Conservation (phyloP, 805 yeast genomes). For the Candida sonorensis region DNA sequence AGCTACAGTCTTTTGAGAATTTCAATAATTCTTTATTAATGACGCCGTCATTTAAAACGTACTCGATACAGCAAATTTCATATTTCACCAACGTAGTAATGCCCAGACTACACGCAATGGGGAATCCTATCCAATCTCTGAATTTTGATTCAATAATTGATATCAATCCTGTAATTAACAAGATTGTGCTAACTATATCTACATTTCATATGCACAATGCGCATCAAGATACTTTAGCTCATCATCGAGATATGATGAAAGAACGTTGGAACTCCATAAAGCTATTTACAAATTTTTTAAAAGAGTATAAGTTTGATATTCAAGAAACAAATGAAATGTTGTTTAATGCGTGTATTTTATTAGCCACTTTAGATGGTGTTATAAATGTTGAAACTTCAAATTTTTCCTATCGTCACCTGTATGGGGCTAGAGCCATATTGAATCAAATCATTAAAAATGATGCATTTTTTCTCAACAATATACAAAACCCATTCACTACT, state of each 20-base stretch:
- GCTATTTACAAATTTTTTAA: slow-evolving; percentile 7
- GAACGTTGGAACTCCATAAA: slow-evolving; percentile 12
- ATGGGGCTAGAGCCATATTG: slow-evolving; percentile 22
- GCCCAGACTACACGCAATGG: slow-evolving; percentile 20
- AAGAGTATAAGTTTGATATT: slow-evolving; percentile 1
- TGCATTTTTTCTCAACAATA: slow-evolving; percentile 6
- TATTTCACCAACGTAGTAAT: slow-evolving; percentile 19
- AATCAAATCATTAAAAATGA: slow-evolving; percentile 6
- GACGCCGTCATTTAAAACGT: slow-evolving; percentile 4
- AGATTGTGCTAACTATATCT: slow-evolving; percentile 15
- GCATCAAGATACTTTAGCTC: slow-evolving; percentile 2
- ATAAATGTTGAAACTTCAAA: slow-evolving; percentile 13
- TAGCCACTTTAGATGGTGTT: slow-evolving; percentile 22
- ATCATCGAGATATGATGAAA: slow-evolving; percentile 3
- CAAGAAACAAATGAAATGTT: slow-evolving; percentile 6
- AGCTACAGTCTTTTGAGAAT: too few species aligned
- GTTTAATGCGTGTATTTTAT: slow-evolving; percentile 17
- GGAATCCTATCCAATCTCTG: slow-evolving; percentile 7
- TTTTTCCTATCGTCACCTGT: slow-evolving; percentile 13
- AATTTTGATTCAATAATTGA: slow-evolving; percentile 2
- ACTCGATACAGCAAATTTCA: slow-evolving; percentile 7
- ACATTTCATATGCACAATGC: slow-evolving; percentile 17
- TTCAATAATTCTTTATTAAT: background rate
- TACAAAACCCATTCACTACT: slow-evolving; percentile 8
- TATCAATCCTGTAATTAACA: slow-evolving; percentile 12